Conservation (phyloP, 2,329 filamentous ascomycete genomes). For the Colletotrichum siamense region DNA sequence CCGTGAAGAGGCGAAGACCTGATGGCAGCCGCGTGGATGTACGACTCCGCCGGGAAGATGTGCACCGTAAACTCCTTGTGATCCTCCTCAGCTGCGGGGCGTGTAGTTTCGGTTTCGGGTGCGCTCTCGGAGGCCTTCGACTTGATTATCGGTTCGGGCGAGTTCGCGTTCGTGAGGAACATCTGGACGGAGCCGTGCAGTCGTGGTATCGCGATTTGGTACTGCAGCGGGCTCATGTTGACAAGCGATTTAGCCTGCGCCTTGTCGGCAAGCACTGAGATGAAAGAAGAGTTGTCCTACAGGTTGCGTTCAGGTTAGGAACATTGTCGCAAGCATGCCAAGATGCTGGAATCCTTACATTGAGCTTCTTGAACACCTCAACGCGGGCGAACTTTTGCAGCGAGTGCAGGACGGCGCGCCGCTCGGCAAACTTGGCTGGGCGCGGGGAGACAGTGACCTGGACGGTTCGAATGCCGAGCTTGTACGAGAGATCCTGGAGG, state of each 20-base stretch:
- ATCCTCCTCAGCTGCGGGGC: slow-evolving; percentile 1
- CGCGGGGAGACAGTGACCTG: slow-evolving; percentile 57
- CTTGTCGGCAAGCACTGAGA: slow-evolving; percentile 50
- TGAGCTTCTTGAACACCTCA: slow-evolving; percentile 57
- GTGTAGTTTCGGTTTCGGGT: not conserved
- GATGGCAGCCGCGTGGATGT: slow-evolving; percentile 44
- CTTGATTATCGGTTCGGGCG: slow-evolving; percentile 10
- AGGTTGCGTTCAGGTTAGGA: slow-evolving; percentile 24
- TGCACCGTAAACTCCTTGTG: slow-evolving; percentile 46
- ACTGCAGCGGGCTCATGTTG: slow-evolving; percentile 51
- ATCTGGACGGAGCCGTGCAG: slow-evolving; percentile 29
- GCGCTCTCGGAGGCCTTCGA: not conserved
- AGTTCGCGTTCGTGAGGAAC: slow-evolving; percentile 31
- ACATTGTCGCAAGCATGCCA: not conserved
- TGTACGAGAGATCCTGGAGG: slow-evolving; percentile 5
- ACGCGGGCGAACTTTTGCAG: slow-evolving; percentile 55
- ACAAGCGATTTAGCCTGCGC: slow-evolving; percentile 46
- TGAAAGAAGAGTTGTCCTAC: slow-evolving; percentile 54
- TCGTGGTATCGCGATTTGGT: slow-evolving; percentile 41
- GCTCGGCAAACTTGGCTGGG: slow-evolving; percentile 58
- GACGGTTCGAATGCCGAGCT: slow-evolving; percentile 40
- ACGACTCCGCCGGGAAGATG: slow-evolving; percentile 42
- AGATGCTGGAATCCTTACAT: slow-evolving; percentile 29
- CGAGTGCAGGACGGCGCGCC: slow-evolving; percentile 58
- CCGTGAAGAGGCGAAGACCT: slow-evolving; percentile 40